Evolutionary conservation across 345 rosid species (phyloP).

Genomic region (Abelmoschus esculentus): DNA sequence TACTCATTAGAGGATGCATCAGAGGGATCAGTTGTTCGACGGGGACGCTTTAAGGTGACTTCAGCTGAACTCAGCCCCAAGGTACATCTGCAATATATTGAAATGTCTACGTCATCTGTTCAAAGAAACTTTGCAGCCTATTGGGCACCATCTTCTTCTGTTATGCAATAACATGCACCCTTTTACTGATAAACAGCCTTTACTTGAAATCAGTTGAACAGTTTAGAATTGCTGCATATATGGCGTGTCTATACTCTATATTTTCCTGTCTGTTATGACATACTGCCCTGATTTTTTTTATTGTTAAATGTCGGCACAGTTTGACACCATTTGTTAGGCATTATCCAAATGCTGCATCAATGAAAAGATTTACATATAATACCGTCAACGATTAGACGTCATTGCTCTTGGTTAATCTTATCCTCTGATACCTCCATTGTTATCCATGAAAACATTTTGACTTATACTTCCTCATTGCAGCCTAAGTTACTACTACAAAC

Average conservation of each 20-base stretch:
- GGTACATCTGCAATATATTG: conserved; percentile 34
- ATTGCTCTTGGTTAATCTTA: neutral
- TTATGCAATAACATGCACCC: neutral
- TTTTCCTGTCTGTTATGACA: neutral
- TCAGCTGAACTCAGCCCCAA: conserved; percentile 79
- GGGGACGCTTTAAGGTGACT: conserved; percentile 90
- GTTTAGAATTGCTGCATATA: neutral
- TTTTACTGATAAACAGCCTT: neutral
- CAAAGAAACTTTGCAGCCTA: neutral
- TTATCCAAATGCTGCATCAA: neutral
- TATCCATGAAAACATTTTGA: neutral
- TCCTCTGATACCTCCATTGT: neutral
- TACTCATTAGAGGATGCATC: conserved; percentile 60
- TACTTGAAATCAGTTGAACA: neutral
- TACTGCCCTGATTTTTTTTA: neutral
- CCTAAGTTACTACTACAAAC: neutral
- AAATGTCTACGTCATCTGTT: neutral
- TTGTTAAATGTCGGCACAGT: neutral
- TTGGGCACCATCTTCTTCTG: neutral
- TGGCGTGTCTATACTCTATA: neutral
- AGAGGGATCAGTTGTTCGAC: conserved; percentile 71
- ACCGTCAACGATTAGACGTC: neutral
- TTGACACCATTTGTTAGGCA: neutral
- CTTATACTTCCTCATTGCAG: conserved; percentile 2
- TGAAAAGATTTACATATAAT: neutral